phyloP scores from a whole-genome alignment of 192 early-diverging fungal genomes.

The Spinellus fusiger region DNA sequence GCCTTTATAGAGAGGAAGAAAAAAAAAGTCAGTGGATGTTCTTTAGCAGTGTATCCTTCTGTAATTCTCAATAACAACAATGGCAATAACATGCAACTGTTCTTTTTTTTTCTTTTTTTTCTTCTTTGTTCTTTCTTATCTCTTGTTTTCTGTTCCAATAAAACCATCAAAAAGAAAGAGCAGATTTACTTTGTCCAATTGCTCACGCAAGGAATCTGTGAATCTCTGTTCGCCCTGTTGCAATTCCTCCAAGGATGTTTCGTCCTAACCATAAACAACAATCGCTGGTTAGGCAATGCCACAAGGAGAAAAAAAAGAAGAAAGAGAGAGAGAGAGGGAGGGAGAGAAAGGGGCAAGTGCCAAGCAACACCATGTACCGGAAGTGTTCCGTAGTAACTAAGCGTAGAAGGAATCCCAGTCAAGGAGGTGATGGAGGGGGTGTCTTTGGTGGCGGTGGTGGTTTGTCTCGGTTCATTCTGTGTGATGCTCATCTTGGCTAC shows the following conservation, averaged over 20 bases:
- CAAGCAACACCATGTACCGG: too few relatives aligned
- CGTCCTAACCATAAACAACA: neutral
- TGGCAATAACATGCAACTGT: neutral
- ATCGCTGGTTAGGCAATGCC: neutral
- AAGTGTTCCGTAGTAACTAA: too few relatives aligned
- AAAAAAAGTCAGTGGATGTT: neutral
- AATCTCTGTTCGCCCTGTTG: slow-evolving; percentile 16
- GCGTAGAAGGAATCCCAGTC: too few relatives aligned
- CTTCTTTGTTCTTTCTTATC: neutral
- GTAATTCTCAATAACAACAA: too few relatives aligned
- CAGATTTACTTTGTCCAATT: slow-evolving; percentile 26
- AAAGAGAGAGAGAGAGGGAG: neutral
- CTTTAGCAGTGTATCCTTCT: too few relatives aligned
- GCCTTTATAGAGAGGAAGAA: slow-evolving; percentile 11
- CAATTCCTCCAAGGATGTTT: slow-evolving; percentile 13
- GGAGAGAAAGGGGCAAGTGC: neutral
- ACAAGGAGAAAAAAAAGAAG: neutral
- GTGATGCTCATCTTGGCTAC: too few relatives aligned
- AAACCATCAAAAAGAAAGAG: too few relatives aligned
- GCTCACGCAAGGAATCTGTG: slow-evolving; percentile 18
- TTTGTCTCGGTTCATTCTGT: too few relatives aligned
- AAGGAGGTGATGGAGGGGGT: too few relatives aligned
- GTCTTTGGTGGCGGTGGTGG: too few relatives aligned
- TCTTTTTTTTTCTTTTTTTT: neutral
- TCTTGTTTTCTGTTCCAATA: neutral